These are phyloP conservation scores for Termitomyces eurrhizus DNA, from an alignment of 768 basidiomycete species.

Conservation along the genomic window DNA sequence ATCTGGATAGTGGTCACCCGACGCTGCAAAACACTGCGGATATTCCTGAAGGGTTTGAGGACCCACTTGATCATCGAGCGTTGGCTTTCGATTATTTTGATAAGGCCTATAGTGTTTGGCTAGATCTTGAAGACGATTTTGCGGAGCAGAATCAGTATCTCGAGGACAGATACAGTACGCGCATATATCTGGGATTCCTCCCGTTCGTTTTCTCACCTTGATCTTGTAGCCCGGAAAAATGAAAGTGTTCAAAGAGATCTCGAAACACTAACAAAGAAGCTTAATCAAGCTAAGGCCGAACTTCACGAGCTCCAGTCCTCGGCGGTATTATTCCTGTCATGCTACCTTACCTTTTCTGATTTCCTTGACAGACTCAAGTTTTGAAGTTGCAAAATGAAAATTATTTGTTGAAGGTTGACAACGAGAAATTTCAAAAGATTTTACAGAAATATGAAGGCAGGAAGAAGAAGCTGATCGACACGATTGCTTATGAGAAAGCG, in stretches of 20 bases:
- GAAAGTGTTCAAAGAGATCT: constrained; percentile 62
- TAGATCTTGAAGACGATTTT: constrained; percentile 65
- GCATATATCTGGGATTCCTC: background rate
- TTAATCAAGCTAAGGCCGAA: constrained; percentile 48
- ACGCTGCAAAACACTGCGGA: constrained; percentile 58
- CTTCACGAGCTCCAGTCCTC: constrained; percentile 56
- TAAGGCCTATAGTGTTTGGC: constrained; percentile 63
- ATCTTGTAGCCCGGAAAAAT: constrained; percentile 58
- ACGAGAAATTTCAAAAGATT: constrained; percentile 74
- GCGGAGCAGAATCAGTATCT: constrained; percentile 64
- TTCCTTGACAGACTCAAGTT: constrained; percentile 48
- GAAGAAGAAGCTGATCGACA: constrained; percentile 63
- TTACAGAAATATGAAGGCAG: constrained; percentile 66
- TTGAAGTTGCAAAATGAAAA: constrained; percentile 60
- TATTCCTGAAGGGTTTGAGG: constrained; percentile 74
- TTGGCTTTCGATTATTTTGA: constrained; percentile 74
- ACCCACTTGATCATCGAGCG: constrained; percentile 68
- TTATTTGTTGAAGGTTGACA: constrained; percentile 63
- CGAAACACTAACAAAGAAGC: constrained; percentile 49
- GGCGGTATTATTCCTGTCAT: constrained; percentile 35
- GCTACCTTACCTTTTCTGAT: constrained; percentile 3
- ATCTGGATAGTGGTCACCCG: constrained; percentile 60
- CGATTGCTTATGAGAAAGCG: constrained; percentile 63
- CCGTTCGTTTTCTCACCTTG: constrained; percentile 6
- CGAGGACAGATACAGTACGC: constrained; percentile 74